A percentile compares a stretch with the other conserved stretches of the same genome.
Conservation (phyloP, 805 yeast species). For the Starmerella bombicola region DNA sequence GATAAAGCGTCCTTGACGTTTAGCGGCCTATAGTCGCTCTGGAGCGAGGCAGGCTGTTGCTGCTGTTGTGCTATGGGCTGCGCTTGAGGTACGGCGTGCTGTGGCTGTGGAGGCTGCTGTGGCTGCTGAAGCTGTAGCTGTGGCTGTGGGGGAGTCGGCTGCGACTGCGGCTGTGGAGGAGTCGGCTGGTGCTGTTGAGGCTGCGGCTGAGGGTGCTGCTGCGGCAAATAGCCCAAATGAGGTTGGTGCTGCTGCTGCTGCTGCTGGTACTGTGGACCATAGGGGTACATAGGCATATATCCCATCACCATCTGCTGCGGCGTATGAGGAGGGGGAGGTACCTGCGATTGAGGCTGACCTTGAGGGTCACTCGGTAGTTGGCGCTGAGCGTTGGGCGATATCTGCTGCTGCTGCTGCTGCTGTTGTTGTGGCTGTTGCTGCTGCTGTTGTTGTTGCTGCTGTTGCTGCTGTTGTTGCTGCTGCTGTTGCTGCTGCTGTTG, state of each 20-base stretch:
- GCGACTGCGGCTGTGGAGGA: slow-evolving; percentile 11
- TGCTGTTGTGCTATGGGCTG: slow-evolving; percentile 19
- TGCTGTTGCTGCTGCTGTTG: slow-evolving; percentile 10
- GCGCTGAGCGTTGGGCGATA: slow-evolving; percentile 10
- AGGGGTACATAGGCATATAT: slow-evolving; percentile 20
- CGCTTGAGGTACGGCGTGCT: slow-evolving; percentile 3
- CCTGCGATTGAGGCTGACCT: slow-evolving; percentile 4
- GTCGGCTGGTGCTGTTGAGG: slow-evolving; percentile 9
- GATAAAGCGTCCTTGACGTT: slow-evolving; percentile 94
- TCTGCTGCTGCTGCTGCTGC: slow-evolving; percentile 8
- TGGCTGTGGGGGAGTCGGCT: slow-evolving; percentile 7
- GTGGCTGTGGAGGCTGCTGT: slow-evolving; percentile 8
- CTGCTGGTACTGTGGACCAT: slow-evolving; percentile 13
- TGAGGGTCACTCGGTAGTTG: neutral
- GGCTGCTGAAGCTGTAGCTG: slow-evolving; percentile 11
- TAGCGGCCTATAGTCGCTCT: slow-evolving; percentile 41
- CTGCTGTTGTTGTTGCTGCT: slow-evolving; percentile 5
- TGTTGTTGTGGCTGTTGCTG: too few relatives aligned
- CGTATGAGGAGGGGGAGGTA: slow-evolving; percentile 11
- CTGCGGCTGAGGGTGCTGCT: slow-evolving; percentile 3
- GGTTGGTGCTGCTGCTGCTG: slow-evolving; percentile 7
- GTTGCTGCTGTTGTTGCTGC: slow-evolving; percentile 8
- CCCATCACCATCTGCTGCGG: slow-evolving; percentile 19
- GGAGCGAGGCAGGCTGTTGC: slow-evolving; percentile 9
- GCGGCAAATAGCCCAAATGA: slow-evolving; percentile 8